Evolutionary conservation across 2,329 filamentous ascomycete genomes (phyloP), one percentile per base, ranked within the genome.

Genomic region (Clarireedia hainanense): DNA sequence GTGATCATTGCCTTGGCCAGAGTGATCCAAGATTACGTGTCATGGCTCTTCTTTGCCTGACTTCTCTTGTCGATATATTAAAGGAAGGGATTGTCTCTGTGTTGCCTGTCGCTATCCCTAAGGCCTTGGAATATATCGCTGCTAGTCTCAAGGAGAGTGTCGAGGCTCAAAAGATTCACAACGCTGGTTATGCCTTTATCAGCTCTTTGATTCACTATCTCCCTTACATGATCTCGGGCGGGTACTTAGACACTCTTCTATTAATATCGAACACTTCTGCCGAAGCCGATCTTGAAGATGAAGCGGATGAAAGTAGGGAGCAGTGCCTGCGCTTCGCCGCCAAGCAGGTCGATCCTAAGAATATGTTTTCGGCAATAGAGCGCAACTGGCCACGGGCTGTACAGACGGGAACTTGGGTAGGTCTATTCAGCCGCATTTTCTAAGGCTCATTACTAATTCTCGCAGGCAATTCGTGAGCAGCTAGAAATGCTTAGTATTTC

Each of bases 11-110:
- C 60, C 79, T 97, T 49, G 88, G 87, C 39, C 85, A 88, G 68
- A 72, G 78, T 12, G 88, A 95, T 65, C 76, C 80, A 61, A 81
- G 82, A 26, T 80, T 96, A 48, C 85, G 86, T 42, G 80, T 92
- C 58, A 88, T 95, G 76, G 89, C 90, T n/a, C 75, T 96, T 47
- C 75, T 96, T 49, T 96, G 91, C 68, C 79, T 99, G 56, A 87
- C 92, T 3, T 96, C 91, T 1, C 82, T 95, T 64, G 85, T 95
- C 4, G 90, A 96, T 64, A 90, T 96, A 7, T 76, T 97, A 40
- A 86, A 88, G 57, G 90, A 96, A 61, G 86, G 86, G 12, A 87
- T 95, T 58, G 86, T 97, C 20, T 88, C 91, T 0, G 78, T 96
- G 0, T 75, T 97, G 20, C 90, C 92, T 0, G 77, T 78, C 24